These are phyloP conservation scores for Paramecium sexaurelia DNA, from an alignment of 73 alveolate species.

Conservation along the genomic window DNA sequence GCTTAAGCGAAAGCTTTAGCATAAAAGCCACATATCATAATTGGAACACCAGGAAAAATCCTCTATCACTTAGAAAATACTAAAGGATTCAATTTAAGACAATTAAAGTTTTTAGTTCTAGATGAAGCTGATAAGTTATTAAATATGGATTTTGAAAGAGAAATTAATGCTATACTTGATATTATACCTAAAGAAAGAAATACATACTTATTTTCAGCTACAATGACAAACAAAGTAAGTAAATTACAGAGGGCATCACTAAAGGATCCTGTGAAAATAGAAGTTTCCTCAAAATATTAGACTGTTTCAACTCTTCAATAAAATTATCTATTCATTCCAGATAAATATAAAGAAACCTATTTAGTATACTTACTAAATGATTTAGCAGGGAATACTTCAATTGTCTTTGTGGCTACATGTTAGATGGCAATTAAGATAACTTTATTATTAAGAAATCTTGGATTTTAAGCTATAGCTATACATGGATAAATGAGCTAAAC, in stretches of 20 bases:
- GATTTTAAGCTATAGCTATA: slow-evolving; percentile 69
- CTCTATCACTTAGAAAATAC: slow-evolving; percentile 99
- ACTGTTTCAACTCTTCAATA: slow-evolving; percentile 81
- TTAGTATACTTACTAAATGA: slow-evolving; percentile 82
- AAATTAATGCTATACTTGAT: slow-evolving; percentile 58
- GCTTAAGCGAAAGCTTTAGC: slow-evolving; percentile 97
- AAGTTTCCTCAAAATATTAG: slow-evolving; percentile 75
- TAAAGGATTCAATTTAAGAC: slow-evolving; percentile 81
- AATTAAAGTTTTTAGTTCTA: slow-evolving; percentile 86
- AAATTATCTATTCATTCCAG: slow-evolving; percentile 88
- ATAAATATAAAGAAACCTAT: slow-evolving; percentile 91
- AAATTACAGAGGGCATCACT: slow-evolving; percentile 61
- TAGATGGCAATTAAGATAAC: slow-evolving; percentile 76
- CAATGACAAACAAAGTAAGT: slow-evolving; percentile 98
- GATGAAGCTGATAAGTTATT: slow-evolving; percentile 97
- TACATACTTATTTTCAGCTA: slow-evolving; percentile 98
- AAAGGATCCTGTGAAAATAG: slow-evolving; percentile 68
- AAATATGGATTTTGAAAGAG: slow-evolving; percentile 85
- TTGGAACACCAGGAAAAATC: slow-evolving; percentile 99
- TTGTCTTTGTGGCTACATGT: slow-evolving; percentile 77
- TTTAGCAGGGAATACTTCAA: slow-evolving; percentile 73
- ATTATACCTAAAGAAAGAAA: slow-evolving; percentile 89
- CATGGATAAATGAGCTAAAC: slow-evolving; percentile 74
- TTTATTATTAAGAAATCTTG: slow-evolving; percentile 72
- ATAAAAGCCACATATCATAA: slow-evolving; percentile 97